These are phyloP conservation scores for Pythium volutum DNA, from an alignment of 352 stramenopile genomes.

Conservation along the genomic window DNA sequence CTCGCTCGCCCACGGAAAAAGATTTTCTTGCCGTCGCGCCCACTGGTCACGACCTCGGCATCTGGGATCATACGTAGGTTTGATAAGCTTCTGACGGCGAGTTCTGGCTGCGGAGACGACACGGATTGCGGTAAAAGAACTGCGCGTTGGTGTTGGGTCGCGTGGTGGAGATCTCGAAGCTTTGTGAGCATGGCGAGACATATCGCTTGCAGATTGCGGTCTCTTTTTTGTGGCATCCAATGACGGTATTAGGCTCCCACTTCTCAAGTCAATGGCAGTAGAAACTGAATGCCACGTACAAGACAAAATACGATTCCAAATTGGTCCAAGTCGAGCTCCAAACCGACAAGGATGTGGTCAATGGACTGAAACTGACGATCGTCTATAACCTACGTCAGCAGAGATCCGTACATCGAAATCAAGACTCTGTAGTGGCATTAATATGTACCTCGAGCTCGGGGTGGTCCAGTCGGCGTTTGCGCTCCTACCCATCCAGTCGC, in stretches of 20 bases:
- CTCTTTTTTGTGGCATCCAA: conserved; percentile 2
- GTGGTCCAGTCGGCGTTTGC: conserved; percentile 18
- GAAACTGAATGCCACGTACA: not conserved
- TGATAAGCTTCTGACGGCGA: not conserved
- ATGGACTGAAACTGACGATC: conserved; percentile 16
- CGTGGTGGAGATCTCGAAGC: conserved; percentile 7
- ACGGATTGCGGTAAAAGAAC: not conserved
- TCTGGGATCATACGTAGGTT: conserved; percentile 6
- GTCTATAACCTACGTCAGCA: conserved; percentile 13
- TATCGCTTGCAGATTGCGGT: conserved; percentile 24
- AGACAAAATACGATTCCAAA: conserved; percentile 16
- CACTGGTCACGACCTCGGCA: conserved; percentile 32
- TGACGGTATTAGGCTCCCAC: not conserved
- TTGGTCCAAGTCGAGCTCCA: conserved; percentile 9
- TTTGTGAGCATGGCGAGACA: conserved; percentile 22
- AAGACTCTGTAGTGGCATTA: not conserved
- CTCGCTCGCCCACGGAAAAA: conserved; percentile 32
- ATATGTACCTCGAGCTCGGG: conserved; percentile 6
- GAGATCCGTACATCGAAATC: too few species aligned
- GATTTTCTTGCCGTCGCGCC: conserved; percentile 36
- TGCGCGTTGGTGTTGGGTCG: not conserved
- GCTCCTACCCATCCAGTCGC: not conserved
- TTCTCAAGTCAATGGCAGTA: not conserved
- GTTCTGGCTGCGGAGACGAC: not conserved
- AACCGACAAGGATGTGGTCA: conserved; percentile 1